Conservation (phyloP, 2,329 filamentous ascomycete genomes). For the Fusarium sp. region DNA sequence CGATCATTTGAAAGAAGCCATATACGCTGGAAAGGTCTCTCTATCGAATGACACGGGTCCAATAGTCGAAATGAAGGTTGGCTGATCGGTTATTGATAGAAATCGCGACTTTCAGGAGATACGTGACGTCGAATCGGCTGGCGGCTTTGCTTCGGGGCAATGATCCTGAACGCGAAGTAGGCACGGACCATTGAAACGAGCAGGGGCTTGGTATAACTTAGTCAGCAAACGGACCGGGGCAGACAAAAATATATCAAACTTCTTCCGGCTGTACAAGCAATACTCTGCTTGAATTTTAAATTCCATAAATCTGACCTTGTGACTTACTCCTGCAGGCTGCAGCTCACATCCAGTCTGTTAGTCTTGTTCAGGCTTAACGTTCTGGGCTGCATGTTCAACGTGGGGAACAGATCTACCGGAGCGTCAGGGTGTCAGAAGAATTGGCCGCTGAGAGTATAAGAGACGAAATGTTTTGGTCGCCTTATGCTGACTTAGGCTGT, state of each 20-base stretch:
- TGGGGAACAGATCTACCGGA: conserved; percentile 26
- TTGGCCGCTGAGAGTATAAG: too few relatives aligned
- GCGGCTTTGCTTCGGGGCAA: conserved; percentile 29
- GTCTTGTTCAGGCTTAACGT: conserved; percentile 26
- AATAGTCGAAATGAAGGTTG: conserved; percentile 34
- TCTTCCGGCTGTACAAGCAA: rapidly evolving
- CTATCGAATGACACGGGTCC: conserved; percentile 22
- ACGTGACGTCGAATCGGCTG: conserved; percentile 50
- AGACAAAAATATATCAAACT: background rate
- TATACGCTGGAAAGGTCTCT: conserved; percentile 14
- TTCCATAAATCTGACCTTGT: background rate
- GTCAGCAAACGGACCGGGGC: background rate
- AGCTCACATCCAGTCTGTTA: conserved; percentile 9
- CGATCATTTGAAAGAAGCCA: conserved; percentile 44
- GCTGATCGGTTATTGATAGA: conserved; percentile 46
- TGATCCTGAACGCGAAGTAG: conserved; percentile 55
- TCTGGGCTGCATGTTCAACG: conserved; percentile 18
- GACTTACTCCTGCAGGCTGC: conserved; percentile 8
- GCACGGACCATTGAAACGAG: conserved; percentile 39
- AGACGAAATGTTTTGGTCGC: too few relatives aligned
- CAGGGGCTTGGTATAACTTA: conserved; percentile 6
- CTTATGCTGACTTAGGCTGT: too few relatives aligned
- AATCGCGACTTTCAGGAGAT: conserved; percentile 37
- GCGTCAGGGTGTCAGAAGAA: too few relatives aligned
- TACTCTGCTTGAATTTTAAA: background rate